Conservation (phyloP, 2,329 filamentous ascomycete species). For the Colletotrichum higginsianum region DNA sequence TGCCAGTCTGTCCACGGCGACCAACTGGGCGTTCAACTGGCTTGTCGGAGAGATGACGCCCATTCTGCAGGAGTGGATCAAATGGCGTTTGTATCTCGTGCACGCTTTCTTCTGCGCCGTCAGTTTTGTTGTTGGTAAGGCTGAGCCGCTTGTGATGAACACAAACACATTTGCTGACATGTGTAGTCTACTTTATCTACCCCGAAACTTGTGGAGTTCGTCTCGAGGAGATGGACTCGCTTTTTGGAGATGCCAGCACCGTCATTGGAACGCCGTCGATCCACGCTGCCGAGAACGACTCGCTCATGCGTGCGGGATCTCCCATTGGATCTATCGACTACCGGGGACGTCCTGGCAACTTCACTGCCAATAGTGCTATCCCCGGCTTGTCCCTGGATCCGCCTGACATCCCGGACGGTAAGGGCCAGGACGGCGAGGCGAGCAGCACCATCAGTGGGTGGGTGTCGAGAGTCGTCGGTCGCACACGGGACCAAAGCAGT, state of each 20-base stretch:
- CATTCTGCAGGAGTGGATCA: slow-evolving; percentile 90
- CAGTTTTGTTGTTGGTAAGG: slow-evolving; percentile 96
- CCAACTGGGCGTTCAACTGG: slow-evolving; percentile 99
- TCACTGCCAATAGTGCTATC: slow-evolving; percentile 77
- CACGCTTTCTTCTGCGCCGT: slow-evolving; percentile 97
- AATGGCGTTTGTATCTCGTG: slow-evolving; percentile 93
- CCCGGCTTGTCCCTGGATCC: slow-evolving; percentile 88
- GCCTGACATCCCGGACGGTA: slow-evolving; percentile 71
- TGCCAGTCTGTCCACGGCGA: slow-evolving; percentile 93
- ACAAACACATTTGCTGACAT: neutral
- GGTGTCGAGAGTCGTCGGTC: slow-evolving; percentile 59
- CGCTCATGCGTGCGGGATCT: slow-evolving; percentile 83
- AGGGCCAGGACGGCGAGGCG: slow-evolving; percentile 58
- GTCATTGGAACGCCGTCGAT: slow-evolving; percentile 83
- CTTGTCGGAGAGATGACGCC: slow-evolving; percentile 96
- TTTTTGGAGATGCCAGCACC: slow-evolving; percentile 95
- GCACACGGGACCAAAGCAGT: slow-evolving; percentile 56
- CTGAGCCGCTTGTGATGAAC: slow-evolving; percentile 43
- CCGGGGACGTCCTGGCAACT: slow-evolving; percentile 64
- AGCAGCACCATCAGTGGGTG: slow-evolving; percentile 64
- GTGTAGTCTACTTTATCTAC: slow-evolving; percentile 93
- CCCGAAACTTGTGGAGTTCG: slow-evolving; percentile 96
- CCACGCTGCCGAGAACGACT: slow-evolving; percentile 79
- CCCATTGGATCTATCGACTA: slow-evolving; percentile 84
- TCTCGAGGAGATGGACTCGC: slow-evolving; percentile 94